Conservation (phyloP, 148 eudicot genomes). For the Camellia sinensis region DNA sequence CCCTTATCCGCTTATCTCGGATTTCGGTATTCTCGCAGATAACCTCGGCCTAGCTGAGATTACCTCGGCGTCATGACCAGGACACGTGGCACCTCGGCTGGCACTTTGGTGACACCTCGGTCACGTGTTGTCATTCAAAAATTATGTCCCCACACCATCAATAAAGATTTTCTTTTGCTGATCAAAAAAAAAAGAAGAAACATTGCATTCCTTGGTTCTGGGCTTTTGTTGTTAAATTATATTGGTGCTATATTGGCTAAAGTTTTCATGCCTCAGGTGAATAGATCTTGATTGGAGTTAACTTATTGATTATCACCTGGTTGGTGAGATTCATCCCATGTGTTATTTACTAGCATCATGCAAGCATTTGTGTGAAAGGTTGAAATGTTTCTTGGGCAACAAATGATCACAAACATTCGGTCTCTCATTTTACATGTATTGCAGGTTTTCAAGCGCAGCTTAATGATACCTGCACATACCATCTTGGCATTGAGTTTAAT, state of each 20-base stretch:
- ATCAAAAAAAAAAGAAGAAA: too few relatives aligned
- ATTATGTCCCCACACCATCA: too few relatives aligned
- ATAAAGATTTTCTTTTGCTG: too few relatives aligned
- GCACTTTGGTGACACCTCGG: too few relatives aligned
- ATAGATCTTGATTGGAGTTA: neutral
- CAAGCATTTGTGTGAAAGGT: neutral
- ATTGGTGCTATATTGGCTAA: constrained; percentile 73
- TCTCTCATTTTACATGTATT: constrained; percentile 19
- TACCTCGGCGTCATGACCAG: too few relatives aligned
- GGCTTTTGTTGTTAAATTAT: constrained; percentile 81
- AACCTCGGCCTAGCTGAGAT: too few relatives aligned
- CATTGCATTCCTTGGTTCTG: constrained; percentile 91
- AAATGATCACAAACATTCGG: constrained; percentile 1
- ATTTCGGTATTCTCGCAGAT: too few relatives aligned
- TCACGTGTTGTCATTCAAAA: too few relatives aligned
- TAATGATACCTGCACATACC: constrained; percentile 88
- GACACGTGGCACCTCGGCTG: too few relatives aligned
- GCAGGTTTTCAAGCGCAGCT: constrained; percentile 76
- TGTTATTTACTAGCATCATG: neutral
- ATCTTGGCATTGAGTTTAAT: constrained; percentile 63
- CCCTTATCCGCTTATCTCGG: too few relatives aligned
- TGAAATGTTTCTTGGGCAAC: neutral
- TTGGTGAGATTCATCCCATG: neutral
- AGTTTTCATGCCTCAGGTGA: constrained; percentile 74
- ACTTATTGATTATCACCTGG: neutral